phyloP scores from a whole-genome alignment of 306 rosid species.

The Corylus americana region DNA sequence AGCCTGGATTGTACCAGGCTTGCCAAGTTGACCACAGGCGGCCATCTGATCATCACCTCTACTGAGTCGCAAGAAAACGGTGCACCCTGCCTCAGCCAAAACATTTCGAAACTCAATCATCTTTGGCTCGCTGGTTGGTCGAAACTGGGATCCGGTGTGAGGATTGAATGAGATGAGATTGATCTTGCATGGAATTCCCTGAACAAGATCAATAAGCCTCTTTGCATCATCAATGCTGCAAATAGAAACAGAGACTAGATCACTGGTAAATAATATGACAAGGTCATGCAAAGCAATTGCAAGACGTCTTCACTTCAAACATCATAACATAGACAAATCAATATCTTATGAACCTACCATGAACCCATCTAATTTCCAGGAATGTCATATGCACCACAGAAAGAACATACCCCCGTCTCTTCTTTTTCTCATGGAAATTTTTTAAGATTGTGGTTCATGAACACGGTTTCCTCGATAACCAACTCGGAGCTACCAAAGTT shows the following conservation, averaged over 20 bases:
- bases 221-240: constrained; percentile 71
- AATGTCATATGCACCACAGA: neutral
- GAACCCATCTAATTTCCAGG: neutral
- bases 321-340: neutral
- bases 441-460: neutral
- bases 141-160: constrained; percentile 79
- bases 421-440: neutral
- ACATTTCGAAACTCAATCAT: constrained; percentile 75
- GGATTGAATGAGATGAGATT: constrained; percentile 88
- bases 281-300: constrained; percentile 1
- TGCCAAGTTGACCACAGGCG: constrained; percentile 95
- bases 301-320: neutral
- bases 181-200: constrained; percentile 93
- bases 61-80: constrained; percentile 68
- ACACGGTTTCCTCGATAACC: neutral
- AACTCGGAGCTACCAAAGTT: neutral
- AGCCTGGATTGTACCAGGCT: constrained; percentile 70
- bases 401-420: neutral
- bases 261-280: neutral
- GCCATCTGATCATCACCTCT: constrained; percentile 98
- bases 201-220: constrained; percentile 69
- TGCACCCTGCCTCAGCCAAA: constrained; percentile 65
- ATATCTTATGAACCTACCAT: neutral
- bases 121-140: constrained; percentile 72
- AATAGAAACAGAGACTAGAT: neutral